Evolutionary conservation across 1,139 yeast genomes (phyloP).

Genomic region (Scheffersomyces titani): DNA sequence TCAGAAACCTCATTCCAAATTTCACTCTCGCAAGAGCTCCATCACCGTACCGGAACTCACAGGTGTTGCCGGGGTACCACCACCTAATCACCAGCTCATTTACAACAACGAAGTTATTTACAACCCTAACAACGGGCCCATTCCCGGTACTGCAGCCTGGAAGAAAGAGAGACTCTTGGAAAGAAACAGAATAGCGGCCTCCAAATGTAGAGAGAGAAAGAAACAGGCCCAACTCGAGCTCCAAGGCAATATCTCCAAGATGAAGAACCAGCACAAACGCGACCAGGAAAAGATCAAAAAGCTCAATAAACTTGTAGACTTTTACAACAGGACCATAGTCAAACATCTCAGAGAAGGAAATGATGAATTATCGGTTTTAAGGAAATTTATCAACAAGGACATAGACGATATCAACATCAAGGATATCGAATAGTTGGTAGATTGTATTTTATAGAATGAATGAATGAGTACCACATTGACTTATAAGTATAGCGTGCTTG

Average conservation of each 20-base stretch:
- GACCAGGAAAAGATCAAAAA: neutral
- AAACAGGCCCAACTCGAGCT: constrained; percentile 69
- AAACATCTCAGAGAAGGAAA: neutral
- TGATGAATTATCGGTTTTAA: neutral
- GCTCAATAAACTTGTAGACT: neutral
- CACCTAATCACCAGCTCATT: constrained; percentile 54
- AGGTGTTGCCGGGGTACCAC: constrained; percentile 48
- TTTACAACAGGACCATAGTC: neutral
- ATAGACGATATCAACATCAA: neutral
- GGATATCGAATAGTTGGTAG: neutral
- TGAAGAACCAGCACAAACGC: neutral
- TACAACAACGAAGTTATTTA: constrained; percentile 65
- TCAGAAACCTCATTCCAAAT: constrained; percentile 4
- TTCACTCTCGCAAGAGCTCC: constrained; percentile 1
- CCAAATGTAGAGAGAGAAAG: constrained; percentile 75
- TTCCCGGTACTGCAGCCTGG: constrained; percentile 83
- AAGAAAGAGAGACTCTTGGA: constrained; percentile 69
- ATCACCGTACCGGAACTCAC: constrained; percentile 1
- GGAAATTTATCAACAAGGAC: neutral
- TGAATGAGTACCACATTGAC: neutral
- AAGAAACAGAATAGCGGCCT: constrained; percentile 72
- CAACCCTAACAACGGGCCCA: constrained; percentile 64
- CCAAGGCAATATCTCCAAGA: constrained; percentile 54
- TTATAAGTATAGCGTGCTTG: too few relatives aligned
- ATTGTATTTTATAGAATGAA: neutral